Evolutionary conservation across 495 filamentous ascomycete genomes (phyloP).

Genomic region (Aspergillus kassunensis): DNA sequence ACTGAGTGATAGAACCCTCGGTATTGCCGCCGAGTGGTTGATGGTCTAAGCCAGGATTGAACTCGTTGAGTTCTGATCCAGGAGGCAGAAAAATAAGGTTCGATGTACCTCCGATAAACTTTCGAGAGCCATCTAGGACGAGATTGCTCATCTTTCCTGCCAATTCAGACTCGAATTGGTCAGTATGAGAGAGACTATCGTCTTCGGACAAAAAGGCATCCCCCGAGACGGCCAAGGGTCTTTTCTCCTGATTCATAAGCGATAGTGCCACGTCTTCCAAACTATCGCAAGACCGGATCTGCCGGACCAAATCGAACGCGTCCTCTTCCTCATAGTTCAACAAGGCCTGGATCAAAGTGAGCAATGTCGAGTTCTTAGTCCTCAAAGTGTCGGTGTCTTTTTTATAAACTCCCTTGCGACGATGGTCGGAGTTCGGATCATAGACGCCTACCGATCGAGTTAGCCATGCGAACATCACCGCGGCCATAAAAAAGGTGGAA

Average conservation of each 20-base stretch:
- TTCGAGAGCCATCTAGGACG: constrained; percentile 82
- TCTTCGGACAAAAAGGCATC: constrained; percentile 21
- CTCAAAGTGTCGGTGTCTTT: constrained; percentile 89
- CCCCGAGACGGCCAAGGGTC: constrained; percentile 18
- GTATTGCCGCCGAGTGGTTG: constrained; percentile 3
- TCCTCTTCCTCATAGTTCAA: constrained; percentile 81
- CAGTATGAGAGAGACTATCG: constrained; percentile 26
- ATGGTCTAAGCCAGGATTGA: constrained; percentile 22
- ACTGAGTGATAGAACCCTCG: constrained; percentile 61
- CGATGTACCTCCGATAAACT: constrained; percentile 92
- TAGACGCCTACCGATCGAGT: constrained; percentile 59
- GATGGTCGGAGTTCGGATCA: constrained; percentile 92
- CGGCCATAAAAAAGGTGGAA: neutral
- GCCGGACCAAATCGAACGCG: constrained; percentile 72
- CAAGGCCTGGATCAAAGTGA: constrained; percentile 89
- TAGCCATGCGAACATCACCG: constrained; percentile 2
- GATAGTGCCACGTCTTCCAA: constrained; percentile 85
- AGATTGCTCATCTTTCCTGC: constrained; percentile 92
- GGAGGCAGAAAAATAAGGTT: constrained; percentile 82
- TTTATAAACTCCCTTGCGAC: constrained; percentile 93
- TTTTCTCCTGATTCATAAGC: constrained; percentile 57
- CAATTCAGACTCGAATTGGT: constrained; percentile 79
- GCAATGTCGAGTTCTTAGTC: constrained; percentile 80
- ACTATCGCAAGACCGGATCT: constrained; percentile 89
- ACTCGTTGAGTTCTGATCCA: constrained; percentile 48